phyloP scores from a whole-genome alignment of 495 filamentous ascomycete genomes.

The Bacidia rubella region DNA sequence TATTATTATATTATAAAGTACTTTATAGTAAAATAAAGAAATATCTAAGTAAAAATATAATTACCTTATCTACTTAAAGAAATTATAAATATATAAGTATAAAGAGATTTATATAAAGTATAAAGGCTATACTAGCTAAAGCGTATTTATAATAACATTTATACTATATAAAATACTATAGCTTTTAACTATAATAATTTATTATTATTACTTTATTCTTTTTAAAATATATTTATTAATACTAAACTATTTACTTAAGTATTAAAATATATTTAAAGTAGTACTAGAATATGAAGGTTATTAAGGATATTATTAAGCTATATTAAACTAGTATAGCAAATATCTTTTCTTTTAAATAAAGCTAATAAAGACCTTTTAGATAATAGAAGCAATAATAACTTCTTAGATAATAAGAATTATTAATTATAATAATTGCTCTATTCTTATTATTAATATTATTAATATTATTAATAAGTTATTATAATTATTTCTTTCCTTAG shows the following conservation, averaged over 20 bases:
- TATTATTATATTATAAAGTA: not conserved
- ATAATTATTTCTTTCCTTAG: too few relatives aligned
- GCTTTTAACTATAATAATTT: too few relatives aligned
- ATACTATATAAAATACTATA: too few relatives aligned
- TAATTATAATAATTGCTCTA: conserved; percentile 2
- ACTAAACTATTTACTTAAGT: too few relatives aligned
- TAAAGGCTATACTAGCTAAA: conserved; percentile 7
- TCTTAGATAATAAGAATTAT: conserved; percentile 6
- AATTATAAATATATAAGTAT: not conserved
- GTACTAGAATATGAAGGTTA: conserved; percentile 1
- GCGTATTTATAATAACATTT: not conserved
- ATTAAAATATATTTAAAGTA: too few relatives aligned
- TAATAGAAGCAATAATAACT: too few relatives aligned
- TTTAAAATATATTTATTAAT: too few relatives aligned
- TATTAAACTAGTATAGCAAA: too few relatives aligned
- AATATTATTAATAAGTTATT: not conserved
- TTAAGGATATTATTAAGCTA: too few relatives aligned
- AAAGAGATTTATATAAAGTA: conserved; percentile 1
- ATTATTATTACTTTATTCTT: too few relatives aligned
- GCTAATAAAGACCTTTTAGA: too few relatives aligned
- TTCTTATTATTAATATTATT: not conserved
- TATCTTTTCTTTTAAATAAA: too few relatives aligned
- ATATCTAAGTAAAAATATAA: conserved; percentile 5
- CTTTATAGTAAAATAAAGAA: conserved; percentile 6
- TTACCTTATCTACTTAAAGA: conserved; percentile 8